Percentiles rank a stretch among this genome's conserved stretches.
Conservation (phyloP, 2,329 filamentous ascomycete species). For the Diatrype stigma region DNA sequence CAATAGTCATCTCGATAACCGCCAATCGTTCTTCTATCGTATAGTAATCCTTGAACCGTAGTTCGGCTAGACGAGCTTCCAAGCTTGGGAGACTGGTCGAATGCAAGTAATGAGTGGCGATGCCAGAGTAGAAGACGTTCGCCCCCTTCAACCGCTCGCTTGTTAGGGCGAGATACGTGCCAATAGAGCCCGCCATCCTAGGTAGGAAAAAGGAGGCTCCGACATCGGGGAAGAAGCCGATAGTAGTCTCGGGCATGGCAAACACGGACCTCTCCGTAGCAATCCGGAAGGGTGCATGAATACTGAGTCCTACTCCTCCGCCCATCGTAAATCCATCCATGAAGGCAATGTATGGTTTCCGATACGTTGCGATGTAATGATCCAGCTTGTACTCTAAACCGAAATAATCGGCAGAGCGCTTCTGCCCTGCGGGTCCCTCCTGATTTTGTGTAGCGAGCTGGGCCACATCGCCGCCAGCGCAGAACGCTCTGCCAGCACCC, state of each 20-base stretch:
- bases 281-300: conserved; percentile 94
- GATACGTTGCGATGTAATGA: conserved; percentile 89
- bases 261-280: conserved; percentile 94
- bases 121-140: conserved; percentile 83
- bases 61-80: conserved; percentile 80
- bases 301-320: conserved; percentile 87
- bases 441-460: conserved; percentile 72
- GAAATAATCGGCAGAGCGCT: conserved; percentile 80
- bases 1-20: conserved; percentile 80
- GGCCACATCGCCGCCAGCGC: conserved; percentile 87
- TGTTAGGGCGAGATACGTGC: conserved; percentile 90
- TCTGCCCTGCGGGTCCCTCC: conserved; percentile 63
- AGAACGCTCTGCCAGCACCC: conserved; percentile 84
- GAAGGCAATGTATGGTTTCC: conserved; percentile 88
- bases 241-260: conserved; percentile 97
- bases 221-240: conserved; percentile 98
- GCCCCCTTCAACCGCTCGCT: conserved; percentile 78
- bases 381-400: conserved; percentile 93
- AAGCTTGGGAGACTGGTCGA: conserved; percentile 79
- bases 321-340: conserved; percentile 99
- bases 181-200: conserved; percentile 77
- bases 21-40: conserved; percentile 56
- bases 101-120: conserved; percentile 95
- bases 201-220: conserved; percentile 95
- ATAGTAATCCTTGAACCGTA: conserved; percentile 80